Base-by-base conservation (phyloP, 129 eudicot species). In the Helianthus tuberosus region DNA sequence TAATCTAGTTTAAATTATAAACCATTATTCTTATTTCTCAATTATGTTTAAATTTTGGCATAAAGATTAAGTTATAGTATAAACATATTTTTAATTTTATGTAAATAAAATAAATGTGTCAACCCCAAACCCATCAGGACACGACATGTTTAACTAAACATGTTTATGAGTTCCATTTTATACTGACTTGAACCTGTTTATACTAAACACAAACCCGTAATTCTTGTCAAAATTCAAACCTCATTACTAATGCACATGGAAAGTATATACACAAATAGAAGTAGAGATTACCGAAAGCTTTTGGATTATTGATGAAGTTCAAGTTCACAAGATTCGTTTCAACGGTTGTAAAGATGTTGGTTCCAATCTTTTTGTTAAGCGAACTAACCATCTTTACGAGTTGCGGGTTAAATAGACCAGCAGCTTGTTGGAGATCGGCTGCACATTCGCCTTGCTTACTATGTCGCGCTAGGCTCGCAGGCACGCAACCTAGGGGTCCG, bases 401-500 rank as follows among this genome's bases (percentile, higher is more conserved):
- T 62, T 77, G 89, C 1, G 89, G 87, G 78, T 90, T 87, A 83
- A 69, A 88, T 41, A 90, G 64, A 3, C 66, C 14, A 0, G 96
- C 77, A 10, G 96, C 96, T 11, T 57, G 53, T 69, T 80, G 88
- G 14, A 88, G 84, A 3, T 90, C 94, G 12, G 54, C 52, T 13
- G 85, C 87, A 27, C 96, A 90, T 59, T 85, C 84, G 1, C 96
- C 96, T 55, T 81, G 72, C 66, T 60, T 75, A 69, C 96, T 86
- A 64, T 68, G 74, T 68, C 67, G 85, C 15, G 96, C 96, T 46
- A 83, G 36, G 62, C 80, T 91, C 1, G 94, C 87, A 1, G 96
- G 96, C 14, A 82, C 96, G 12, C 96, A 90, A 9, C 96, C 96
- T 67, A 90, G 50, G 48, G 96, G 96, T 6, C 96, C 94, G 0